Conservation (phyloP, 108 stramenopile genomes). For the Aurantiochytrium sp. region DNA sequence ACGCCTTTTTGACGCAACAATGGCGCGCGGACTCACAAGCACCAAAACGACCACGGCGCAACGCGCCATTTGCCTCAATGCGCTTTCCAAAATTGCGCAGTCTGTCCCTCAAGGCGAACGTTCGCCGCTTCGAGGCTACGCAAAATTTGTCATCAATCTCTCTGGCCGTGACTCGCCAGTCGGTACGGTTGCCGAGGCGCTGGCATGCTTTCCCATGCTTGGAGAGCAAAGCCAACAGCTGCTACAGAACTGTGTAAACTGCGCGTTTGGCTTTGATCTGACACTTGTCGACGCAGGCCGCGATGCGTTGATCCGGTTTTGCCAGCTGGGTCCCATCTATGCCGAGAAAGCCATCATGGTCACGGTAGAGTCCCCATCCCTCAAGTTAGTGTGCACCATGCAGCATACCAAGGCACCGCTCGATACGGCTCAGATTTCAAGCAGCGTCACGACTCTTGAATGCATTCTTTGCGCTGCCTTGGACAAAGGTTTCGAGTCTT, state of each 20-base stretch:
- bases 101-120: not conserved
- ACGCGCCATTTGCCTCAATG: not conserved
- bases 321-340: not conserved
- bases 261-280: not conserved
- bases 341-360: not conserved
- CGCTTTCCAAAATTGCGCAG: not conserved
- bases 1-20: not conserved
- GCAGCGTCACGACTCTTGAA: not conserved
- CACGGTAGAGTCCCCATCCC: not conserved
- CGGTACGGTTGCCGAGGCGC: not conserved
- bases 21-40: not conserved
- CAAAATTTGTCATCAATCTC: not conserved
- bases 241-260: not conserved
- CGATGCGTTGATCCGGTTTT: not conserved
- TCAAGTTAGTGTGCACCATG: not conserved
- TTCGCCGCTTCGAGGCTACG: not conserved
- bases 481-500: not conserved
- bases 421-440: not conserved
- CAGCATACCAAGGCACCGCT: not conserved
- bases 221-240: not conserved
- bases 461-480: not conserved
- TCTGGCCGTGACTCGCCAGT: not conserved
- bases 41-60: not conserved
- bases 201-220: not conserved
- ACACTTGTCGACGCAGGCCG: not conserved